Conservation (phyloP, 1,284 basidiomycete genomes). For the Cryptococcus wingfieldii region DNA sequence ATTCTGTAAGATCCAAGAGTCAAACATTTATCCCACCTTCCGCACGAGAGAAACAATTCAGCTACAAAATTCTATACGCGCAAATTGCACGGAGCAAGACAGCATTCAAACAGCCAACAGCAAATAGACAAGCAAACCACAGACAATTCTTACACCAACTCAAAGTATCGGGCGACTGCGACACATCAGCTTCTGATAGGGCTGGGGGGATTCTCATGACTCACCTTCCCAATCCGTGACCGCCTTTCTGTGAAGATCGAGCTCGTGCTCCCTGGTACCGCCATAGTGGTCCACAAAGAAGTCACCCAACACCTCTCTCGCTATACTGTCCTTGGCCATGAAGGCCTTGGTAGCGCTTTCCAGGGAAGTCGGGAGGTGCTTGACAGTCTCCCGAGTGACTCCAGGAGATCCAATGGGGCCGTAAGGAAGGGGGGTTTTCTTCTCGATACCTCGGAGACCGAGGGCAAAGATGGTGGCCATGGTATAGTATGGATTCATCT, state of each 20-base stretch:
- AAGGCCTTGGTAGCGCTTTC: constrained; percentile 74
- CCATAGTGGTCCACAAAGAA: constrained; percentile 90
- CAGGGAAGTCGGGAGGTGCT: constrained; percentile 70
- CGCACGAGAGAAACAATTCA: too few species aligned
- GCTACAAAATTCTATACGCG: too few species aligned
- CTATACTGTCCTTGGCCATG: constrained; percentile 71
- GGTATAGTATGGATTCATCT: constrained; percentile 78
- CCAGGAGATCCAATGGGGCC: constrained; percentile 59
- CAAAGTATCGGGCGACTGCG: constrained; percentile 76
- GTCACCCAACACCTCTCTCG: constrained; percentile 79
- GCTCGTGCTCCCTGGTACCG: constrained; percentile 85
- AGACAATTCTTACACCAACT: constrained; percentile 54
- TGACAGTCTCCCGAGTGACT: constrained; percentile 51
- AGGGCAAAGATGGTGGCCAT: constrained; percentile 80
- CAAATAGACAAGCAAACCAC: too few species aligned
- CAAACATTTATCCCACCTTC: too few species aligned
- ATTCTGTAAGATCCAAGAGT: too few species aligned
- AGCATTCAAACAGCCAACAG: too few species aligned
- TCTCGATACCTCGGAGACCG: constrained; percentile 80
- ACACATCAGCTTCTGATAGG: constrained; percentile 8
- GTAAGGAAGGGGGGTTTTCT: constrained; percentile 63
- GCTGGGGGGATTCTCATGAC: constrained; percentile 23
- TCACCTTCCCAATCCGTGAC: constrained; percentile 92
- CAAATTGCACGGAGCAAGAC: too few species aligned
- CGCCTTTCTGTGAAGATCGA: constrained; percentile 76